phyloP scores from a whole-genome alignment of 495 filamentous ascomycete genomes.

The Cladorrhinum samala region DNA sequence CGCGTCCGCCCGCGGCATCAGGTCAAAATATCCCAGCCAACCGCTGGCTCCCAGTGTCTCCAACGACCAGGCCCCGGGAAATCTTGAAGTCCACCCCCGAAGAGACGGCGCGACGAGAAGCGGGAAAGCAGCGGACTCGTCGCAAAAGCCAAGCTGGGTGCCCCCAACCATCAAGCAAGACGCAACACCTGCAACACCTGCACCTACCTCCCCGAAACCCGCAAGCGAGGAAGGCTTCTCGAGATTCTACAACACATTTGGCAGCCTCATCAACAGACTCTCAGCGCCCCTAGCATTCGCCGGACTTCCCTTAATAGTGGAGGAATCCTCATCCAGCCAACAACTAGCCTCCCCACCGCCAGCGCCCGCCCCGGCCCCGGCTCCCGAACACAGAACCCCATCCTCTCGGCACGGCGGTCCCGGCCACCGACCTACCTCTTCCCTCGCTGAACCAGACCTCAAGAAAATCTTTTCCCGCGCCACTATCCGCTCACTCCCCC shows the following conservation, averaged over 20 bases:
- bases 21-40: conserved; percentile 58
- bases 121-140: conserved; percentile 30
- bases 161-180: conserved; percentile 32
- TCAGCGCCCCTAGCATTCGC: conserved; percentile 89
- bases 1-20: conserved; percentile 82
- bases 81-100: conserved; percentile 53
- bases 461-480: conserved; percentile 71
- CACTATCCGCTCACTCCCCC: conserved; percentile 60
- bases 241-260: conserved; percentile 84
- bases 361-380: conserved; percentile 16
- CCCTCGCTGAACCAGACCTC: conserved; percentile 61
- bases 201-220: conserved; percentile 1
- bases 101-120: conserved; percentile 37
- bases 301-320: conserved; percentile 67
- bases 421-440: conserved; percentile 17
- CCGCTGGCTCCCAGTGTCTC: conserved; percentile 64
- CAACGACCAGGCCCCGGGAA: conserved; percentile 68
- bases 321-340: conserved; percentile 36
- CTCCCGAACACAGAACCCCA: conserved; percentile 20
- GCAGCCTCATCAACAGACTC: conserved; percentile 70
- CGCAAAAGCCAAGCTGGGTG: conserved; percentile 39
- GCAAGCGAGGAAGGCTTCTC: conserved; percentile 74
- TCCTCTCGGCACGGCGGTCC: conserved; percentile 16
- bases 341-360: background rate
- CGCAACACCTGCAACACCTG: conserved; percentile 17